Percentiles rank a stretch among this genome's conserved stretches.
Conservation (phyloP, 2,329 filamentous ascomycete genomes). For the Blastomyces parvus region DNA sequence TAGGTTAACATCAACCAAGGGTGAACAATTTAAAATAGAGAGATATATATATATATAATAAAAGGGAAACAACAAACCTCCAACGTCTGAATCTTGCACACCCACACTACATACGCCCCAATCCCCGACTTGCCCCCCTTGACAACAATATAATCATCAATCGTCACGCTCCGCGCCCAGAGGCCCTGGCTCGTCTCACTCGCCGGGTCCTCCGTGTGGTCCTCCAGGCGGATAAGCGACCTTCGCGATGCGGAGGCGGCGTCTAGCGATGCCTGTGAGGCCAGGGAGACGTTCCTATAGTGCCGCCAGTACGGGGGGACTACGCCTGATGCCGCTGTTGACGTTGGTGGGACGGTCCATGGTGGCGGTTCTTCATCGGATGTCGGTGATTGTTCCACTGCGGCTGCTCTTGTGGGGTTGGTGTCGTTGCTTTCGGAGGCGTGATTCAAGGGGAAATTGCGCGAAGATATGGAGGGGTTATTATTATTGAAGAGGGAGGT, state of each 20-base stretch:
- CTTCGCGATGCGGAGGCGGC: constrained; percentile 26
- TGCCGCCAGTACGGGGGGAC: constrained; percentile 41
- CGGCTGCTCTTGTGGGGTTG: background rate
- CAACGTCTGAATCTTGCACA: constrained; percentile 76
- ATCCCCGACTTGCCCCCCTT: constrained; percentile 46
- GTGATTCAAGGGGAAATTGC: background rate
- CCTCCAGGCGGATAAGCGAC: constrained; percentile 48
- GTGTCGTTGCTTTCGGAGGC: no score
- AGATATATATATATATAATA: background rate
- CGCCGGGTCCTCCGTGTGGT: constrained; percentile 51
- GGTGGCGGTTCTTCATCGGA: background rate
- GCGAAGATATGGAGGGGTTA: background rate
- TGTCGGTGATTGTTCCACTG: background rate
- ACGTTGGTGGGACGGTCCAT: constrained; percentile 1
- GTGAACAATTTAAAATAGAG: no score
- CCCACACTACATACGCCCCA: constrained; percentile 95
- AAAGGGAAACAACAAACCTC: constrained; percentile 47
- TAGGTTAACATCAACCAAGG: background rate
- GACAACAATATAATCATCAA: constrained; percentile 54
- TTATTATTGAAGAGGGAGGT: constrained; percentile 1
- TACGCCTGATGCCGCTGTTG: constrained; percentile 23
- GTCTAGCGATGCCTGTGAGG: constrained; percentile 32
- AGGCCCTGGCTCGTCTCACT: constrained; percentile 49
- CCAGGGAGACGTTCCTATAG: constrained; percentile 32
- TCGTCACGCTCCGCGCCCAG: constrained; percentile 53